Evolutionary conservation across 345 rosid genomes (phyloP).

Genomic region (Bretschneidera sinensis): DNA sequence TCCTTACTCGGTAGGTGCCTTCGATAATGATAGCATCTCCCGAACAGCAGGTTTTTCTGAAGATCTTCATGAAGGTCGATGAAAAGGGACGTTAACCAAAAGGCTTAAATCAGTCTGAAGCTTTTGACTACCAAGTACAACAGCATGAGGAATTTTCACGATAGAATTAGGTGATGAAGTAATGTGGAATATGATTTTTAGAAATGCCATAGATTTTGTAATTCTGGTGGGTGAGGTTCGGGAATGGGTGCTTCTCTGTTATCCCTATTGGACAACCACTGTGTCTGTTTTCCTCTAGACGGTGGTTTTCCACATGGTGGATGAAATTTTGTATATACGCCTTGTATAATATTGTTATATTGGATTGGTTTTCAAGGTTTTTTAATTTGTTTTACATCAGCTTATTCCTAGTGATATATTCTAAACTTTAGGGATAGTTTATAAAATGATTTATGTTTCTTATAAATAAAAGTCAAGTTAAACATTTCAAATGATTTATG

Average conservation of each 20-base stretch:
- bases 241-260: slow-evolving; percentile 18
- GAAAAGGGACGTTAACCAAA: slow-evolving; percentile 21
- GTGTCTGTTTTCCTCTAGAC: slow-evolving; percentile 22
- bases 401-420: too few relatives aligned
- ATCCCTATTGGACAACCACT: slow-evolving; percentile 15
- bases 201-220: slow-evolving; percentile 16
- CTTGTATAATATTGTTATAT: slow-evolving; percentile 16
- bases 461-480: too few relatives aligned
- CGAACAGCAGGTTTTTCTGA: slow-evolving; percentile 81
- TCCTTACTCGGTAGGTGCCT: slow-evolving; percentile 80
- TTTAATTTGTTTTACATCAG: not conserved
- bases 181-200: slow-evolving; percentile 13
- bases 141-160: slow-evolving; percentile 9
- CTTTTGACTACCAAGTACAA: slow-evolving; percentile 9
- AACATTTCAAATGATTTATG: too few relatives aligned
- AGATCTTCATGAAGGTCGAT: slow-evolving; percentile 98
- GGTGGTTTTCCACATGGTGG: slow-evolving; percentile 21
- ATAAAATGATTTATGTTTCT: too few relatives aligned
- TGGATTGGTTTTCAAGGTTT: slow-evolving; percentile 17
- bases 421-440: too few relatives aligned
- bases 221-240: slow-evolving; percentile 15
- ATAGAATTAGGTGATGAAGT: slow-evolving; percentile 2
- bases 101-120: slow-evolving; percentile 3
- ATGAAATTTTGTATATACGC: slow-evolving; percentile 37
- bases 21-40: slow-evolving; percentile 72